Evolutionary conservation across 192 early-diverging fungal species (phyloP), one percentile per base, ranked within the genome.

Genomic region (Phycomyces nitens): DNA sequence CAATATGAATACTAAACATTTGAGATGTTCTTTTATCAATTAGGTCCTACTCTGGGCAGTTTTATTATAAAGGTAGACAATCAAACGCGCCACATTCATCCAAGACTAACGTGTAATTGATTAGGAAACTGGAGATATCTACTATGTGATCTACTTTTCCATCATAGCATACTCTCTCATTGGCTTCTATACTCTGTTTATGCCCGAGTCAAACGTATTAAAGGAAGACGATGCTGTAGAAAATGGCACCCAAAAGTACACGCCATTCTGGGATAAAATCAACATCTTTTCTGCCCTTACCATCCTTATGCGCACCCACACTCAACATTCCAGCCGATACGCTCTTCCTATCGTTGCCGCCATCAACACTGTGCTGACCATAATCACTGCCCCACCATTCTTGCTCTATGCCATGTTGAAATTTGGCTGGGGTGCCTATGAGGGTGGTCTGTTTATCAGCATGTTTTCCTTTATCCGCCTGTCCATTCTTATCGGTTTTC

Each of bases 381-480:
- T 60, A 16, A 44, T 68, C 11, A 22, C 40, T 15, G 27, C 60
- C 12, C 72, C 72, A 15, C 72, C 72, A 11, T 54, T 58, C 3
- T 40, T 74, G 3, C 60, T 82, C 1, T 82, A 82, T 60, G 76
- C 80, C 1, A 77, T 73, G 70, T 34, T 67, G 10, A 34, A 62
- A 23, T 82, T 82, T 60, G 21, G 62, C 53, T 82, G 80, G 80
- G 72, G 72, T n/a, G 65, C 73, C 7, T 66, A 71, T 20, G 80
- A 82, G 55, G 73, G 69, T 44, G 77, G 80, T 9, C 52, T 77
- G 15, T 54, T 69, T 34, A 66, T 72, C 16, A 68, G 66, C n/a
- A 14, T 75, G 29, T 20, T 49, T 0, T 72, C 72, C 0, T 26
- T 64, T 9, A 51, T 59, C 22, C 68, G 75, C 7, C 56, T 78